These are phyloP conservation scores for Rhizopus microsporus DNA, from an alignment of 371 early-diverging fungal genomes.

Conservation along the genomic window DNA sequence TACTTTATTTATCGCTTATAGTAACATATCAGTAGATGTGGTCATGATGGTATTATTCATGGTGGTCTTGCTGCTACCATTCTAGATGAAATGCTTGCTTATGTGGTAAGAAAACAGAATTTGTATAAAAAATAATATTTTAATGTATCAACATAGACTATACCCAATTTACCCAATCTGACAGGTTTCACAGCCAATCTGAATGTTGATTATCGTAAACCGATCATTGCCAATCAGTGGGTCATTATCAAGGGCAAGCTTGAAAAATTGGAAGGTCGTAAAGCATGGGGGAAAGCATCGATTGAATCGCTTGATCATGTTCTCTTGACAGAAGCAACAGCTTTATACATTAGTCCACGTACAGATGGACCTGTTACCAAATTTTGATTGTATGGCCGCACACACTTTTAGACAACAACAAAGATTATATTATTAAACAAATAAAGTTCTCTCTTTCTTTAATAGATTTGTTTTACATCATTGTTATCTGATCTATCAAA, in stretches of 20 bases:
- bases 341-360: conserved; percentile 68
- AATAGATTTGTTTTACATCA: too few species aligned
- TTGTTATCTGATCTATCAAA: too few species aligned
- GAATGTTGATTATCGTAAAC: conserved; percentile 71
- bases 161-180: conserved; percentile 62
- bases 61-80: conserved; percentile 73
- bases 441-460: too few species aligned
- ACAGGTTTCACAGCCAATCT: conserved; percentile 79
- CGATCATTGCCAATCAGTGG: conserved; percentile 69
- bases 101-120: conserved; percentile 42
- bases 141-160: conserved; percentile 31
- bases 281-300: conserved; percentile 67
- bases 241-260: conserved; percentile 66
- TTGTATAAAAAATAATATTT: neutral
- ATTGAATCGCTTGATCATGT: conserved; percentile 57
- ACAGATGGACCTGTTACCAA: conserved; percentile 28
- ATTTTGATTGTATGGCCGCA: conserved; percentile 5
- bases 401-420: neutral
- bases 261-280: conserved; percentile 67
- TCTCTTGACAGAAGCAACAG: conserved; percentile 64
- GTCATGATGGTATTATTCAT: conserved; percentile 73
- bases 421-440: too few species aligned
- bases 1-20: conserved; percentile 8
- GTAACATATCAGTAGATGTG: conserved; percentile 43
- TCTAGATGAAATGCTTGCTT: conserved; percentile 63